Evolutionary conservation across 495 filamentous ascomycete genomes (phyloP).

Genomic region (Penicillium crystallinum): DNA sequence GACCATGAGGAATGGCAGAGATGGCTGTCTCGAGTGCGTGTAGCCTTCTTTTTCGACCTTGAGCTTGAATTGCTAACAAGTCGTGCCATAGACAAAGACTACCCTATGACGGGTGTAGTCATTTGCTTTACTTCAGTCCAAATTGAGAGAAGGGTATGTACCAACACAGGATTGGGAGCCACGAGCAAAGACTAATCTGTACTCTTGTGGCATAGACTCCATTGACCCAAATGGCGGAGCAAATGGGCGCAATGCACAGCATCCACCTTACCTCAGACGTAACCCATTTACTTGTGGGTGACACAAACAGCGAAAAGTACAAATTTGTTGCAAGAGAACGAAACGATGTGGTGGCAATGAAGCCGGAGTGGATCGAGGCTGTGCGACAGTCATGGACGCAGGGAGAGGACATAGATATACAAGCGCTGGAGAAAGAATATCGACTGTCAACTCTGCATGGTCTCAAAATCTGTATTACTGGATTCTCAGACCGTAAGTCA

Average conservation of each 20-base stretch:
- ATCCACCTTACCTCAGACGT: conserved; percentile 93
- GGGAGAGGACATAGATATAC: conserved; percentile 73
- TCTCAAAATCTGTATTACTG: conserved; percentile 80
- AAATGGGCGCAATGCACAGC: conserved; percentile 83
- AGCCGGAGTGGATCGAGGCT: conserved; percentile 76
- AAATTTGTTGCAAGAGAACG: conserved; percentile 88
- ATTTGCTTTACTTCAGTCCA: conserved; percentile 89
- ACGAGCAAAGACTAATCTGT: conserved; percentile 10
- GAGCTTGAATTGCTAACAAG: conserved; percentile 6
- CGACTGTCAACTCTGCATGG: conserved; percentile 55
- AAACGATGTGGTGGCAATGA: conserved; percentile 75
- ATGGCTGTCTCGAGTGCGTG: conserved; percentile 33
- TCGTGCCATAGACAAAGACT: conserved; percentile 40
- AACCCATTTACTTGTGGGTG: conserved; percentile 89
- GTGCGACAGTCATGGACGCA: conserved; percentile 76
- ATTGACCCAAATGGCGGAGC: conserved; percentile 59
- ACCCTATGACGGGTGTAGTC: conserved; percentile 73
- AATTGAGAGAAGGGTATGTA: conserved; percentile 71
- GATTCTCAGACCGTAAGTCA: conserved; percentile 75
- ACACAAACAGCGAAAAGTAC: conserved; percentile 85
- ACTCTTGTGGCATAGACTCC: conserved; percentile 49
- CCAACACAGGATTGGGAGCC: background rate
- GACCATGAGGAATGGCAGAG: conserved; percentile 45
- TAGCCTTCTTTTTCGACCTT: background rate
- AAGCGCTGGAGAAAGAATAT: conserved; percentile 56